Conservation (phyloP, 176 grass and related monocot species). For the Oryza glaberrima region DNA sequence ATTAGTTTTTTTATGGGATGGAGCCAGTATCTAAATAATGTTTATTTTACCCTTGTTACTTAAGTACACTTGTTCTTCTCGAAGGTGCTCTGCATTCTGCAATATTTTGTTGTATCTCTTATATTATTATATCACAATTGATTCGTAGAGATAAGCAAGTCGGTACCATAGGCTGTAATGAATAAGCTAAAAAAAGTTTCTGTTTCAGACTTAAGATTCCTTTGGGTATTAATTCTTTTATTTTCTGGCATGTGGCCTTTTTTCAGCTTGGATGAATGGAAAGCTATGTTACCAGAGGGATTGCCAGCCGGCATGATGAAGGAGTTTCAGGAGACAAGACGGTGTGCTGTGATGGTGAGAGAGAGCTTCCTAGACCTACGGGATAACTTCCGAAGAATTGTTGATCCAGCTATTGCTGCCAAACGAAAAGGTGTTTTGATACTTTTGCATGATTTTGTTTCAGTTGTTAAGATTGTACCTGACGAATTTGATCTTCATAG, state of each 20-base stretch:
- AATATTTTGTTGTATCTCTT: neutral
- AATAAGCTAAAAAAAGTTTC: neutral
- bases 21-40: neutral
- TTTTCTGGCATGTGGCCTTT: conserved; percentile 11
- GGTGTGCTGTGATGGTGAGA: conserved; percentile 95
- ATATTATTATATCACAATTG: neutral
- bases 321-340: conserved; percentile 90
- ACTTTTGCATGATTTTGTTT: neutral
- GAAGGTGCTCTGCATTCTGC: neutral
- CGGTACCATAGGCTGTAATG: neutral
- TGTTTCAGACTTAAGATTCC: neutral
- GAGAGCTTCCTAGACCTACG: conserved; percentile 85
- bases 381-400: conserved; percentile 91
- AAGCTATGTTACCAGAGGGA: conserved; percentile 81
- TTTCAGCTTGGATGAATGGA: conserved; percentile 95
- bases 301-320: conserved; percentile 85
- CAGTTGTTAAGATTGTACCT: neutral
- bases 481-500: neutral
- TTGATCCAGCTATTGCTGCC: conserved; percentile 65
- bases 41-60: neutral
- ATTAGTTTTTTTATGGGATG: no score
- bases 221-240: neutral
- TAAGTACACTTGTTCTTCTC: neutral
- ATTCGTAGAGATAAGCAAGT: neutral
- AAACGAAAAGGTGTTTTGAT: conserved; percentile 65